These are phyloP conservation scores for Carex cristatella DNA, from an alignment of 176 grass and related monocot genomes.

Conservation along the genomic window DNA sequence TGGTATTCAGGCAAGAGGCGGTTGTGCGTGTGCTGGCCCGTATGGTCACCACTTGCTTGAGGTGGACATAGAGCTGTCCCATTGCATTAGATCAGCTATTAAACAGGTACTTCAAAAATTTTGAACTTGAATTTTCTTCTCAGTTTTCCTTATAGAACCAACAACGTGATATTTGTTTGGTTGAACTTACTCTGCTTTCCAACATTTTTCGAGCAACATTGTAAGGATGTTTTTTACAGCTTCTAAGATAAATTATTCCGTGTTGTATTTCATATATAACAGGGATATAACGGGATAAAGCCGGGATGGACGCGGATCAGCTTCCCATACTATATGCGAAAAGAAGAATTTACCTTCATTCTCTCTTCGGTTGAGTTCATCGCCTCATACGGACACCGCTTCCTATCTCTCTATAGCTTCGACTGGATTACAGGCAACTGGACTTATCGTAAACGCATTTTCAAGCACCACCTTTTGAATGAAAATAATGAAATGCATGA, in stretches of 20 bases:
- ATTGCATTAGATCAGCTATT: slow-evolving; percentile 48
- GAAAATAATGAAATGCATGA: not conserved
- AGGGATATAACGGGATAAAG: slow-evolving; percentile 75
- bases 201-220: too few species aligned
- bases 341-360: slow-evolving; percentile 63
- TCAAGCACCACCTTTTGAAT: slow-evolving; percentile 43
- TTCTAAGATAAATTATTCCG: not conserved
- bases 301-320: slow-evolving; percentile 81
- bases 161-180: too few species aligned
- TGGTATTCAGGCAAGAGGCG: slow-evolving; percentile 74
- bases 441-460: slow-evolving; percentile 38
- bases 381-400: slow-evolving; percentile 46
- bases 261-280: not conserved
- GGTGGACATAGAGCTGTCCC: slow-evolving; percentile 37
- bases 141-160: not conserved
- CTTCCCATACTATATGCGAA: slow-evolving; percentile 61
- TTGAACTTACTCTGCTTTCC: too few species aligned
- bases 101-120: slow-evolving; percentile 25
- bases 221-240: not conserved
- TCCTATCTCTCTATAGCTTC: slow-evolving; percentile 54
- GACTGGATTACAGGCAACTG: slow-evolving; percentile 63
- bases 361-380: slow-evolving; percentile 49
- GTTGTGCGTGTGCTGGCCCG: slow-evolving; percentile 60
- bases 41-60: slow-evolving; percentile 64
- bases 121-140: not conserved